Evolutionary conservation across 1,284 basidiomycete genomes (phyloP).

Genomic region (Tilletia horrida): DNA sequence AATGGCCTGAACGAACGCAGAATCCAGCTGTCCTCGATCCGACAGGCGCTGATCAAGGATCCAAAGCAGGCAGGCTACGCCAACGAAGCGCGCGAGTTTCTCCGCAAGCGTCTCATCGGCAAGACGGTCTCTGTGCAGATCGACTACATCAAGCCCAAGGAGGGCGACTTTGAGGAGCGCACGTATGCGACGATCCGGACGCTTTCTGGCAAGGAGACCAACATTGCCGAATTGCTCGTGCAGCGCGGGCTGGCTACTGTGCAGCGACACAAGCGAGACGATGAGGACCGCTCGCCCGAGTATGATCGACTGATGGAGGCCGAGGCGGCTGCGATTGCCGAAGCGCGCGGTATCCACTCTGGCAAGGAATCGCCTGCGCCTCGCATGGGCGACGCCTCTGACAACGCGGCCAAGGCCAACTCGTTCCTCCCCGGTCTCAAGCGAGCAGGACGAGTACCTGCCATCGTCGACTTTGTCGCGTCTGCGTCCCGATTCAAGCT

Average conservation of each 20-base stretch:
- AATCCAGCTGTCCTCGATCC: constrained; percentile 81
- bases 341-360: constrained; percentile 83
- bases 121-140: constrained; percentile 44
- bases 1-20: constrained; percentile 70
- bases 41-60: constrained; percentile 68
- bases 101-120: constrained; percentile 45
- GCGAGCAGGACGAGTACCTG: constrained; percentile 75
- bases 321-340: constrained; percentile 74
- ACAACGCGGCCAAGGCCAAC: constrained; percentile 42
- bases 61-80: constrained; percentile 83
- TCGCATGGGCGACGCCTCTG: constrained; percentile 78
- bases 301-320: constrained; percentile 92
- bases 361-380: constrained; percentile 73
- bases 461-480: constrained; percentile 88
- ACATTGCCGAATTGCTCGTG: constrained; percentile 84
- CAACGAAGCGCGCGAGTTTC: constrained; percentile 75
- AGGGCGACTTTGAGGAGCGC: constrained; percentile 47
- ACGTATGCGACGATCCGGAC: constrained; percentile 40
- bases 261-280: constrained; percentile 83
- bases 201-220: constrained; percentile 54
- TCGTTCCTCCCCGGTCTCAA: constrained; percentile 85
- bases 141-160: constrained; percentile 49
- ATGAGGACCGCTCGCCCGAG: constrained; percentile 89
- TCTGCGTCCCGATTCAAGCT: constrained; percentile 43
- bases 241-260: constrained; percentile 87